phyloP scores from a whole-genome alignment of 768 basidiomycete species.

The Termitomyces titanicus region DNA sequence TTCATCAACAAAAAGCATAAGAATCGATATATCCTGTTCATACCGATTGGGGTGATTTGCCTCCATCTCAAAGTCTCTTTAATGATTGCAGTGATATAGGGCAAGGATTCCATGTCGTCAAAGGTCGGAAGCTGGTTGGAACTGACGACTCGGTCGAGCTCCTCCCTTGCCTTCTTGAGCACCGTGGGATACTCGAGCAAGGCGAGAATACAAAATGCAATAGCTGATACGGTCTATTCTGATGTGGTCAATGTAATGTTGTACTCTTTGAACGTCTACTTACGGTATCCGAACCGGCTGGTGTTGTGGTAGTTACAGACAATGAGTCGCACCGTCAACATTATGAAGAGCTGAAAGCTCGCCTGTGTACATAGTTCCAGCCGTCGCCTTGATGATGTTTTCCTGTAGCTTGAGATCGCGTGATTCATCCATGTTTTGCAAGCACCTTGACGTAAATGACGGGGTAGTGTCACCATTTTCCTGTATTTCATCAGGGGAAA shows the following conservation, averaged over 20 bases:
- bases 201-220: slow-evolving; percentile 24
- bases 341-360: not conserved
- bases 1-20: not conserved
- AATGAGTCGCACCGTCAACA: not conserved
- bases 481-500: slow-evolving; percentile 1
- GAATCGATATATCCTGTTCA: not conserved
- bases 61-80: slow-evolving; percentile 29
- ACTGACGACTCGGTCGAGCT: slow-evolving; percentile 28
- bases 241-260: not conserved
- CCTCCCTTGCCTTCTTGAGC: slow-evolving; percentile 25
- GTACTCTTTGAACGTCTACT: not conserved
- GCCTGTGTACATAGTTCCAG: slow-evolving; percentile 25
- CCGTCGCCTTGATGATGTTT: slow-evolving; percentile 17
- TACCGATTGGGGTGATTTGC: slow-evolving; percentile 22
- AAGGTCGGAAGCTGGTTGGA: slow-evolving; percentile 25
- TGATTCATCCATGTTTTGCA: slow-evolving; percentile 15
- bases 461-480: slow-evolving; percentile 15
- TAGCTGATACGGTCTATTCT: slow-evolving; percentile 19
- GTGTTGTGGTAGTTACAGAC: not conserved
- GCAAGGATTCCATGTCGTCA: slow-evolving; percentile 22
- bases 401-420: slow-evolving; percentile 16
- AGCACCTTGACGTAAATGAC: slow-evolving; percentile 18
- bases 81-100: too few relatives aligned
- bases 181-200: slow-evolving; percentile 26
- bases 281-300: slow-evolving; percentile 30